Evolutionary conservation across 2,329 filamentous ascomycete genomes (phyloP).

Genomic region (Paracoccidioides lutzii): DNA sequence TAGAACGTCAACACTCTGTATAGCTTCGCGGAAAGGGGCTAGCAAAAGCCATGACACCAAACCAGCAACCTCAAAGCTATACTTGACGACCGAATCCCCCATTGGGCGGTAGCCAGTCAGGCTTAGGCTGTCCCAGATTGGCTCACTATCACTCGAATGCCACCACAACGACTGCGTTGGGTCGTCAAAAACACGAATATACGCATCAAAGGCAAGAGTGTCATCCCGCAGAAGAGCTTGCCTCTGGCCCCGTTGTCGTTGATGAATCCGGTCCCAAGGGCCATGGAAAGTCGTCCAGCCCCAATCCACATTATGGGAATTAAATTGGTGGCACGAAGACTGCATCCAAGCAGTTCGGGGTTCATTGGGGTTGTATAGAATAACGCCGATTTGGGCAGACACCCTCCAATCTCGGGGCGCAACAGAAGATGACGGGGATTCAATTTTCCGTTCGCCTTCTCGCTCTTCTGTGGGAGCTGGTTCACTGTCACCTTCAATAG

Average conservation of each 20-base stretch:
- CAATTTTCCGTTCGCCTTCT: slow-evolving; percentile 6
- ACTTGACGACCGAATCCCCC: slow-evolving; percentile 32
- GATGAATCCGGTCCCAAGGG: slow-evolving; percentile 45
- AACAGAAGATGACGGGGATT: background rate
- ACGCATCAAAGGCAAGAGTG: slow-evolving; percentile 48
- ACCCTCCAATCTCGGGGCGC: slow-evolving; percentile 29
- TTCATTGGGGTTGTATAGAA: slow-evolving; percentile 51
- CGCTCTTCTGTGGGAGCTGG: background rate
- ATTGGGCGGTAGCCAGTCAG: slow-evolving; percentile 46
- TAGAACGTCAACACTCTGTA: slow-evolving; percentile 39
- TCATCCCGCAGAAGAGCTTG: slow-evolving; percentile 48
- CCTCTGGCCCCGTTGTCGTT: slow-evolving; percentile 44
- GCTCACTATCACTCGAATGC: slow-evolving; percentile 41
- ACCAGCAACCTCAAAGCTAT: slow-evolving; percentile 40
- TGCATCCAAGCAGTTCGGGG: slow-evolving; percentile 46
- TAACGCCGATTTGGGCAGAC: slow-evolving; percentile 48
- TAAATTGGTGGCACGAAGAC: slow-evolving; percentile 47
- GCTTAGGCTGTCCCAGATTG: slow-evolving; percentile 42
- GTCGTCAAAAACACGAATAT: slow-evolving; percentile 49
- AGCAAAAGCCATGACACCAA: slow-evolving; percentile 47
- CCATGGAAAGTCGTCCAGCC: slow-evolving; percentile 51
- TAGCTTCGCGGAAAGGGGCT: slow-evolving; percentile 44
- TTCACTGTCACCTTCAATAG: slow-evolving; percentile 6
- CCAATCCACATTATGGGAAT: slow-evolving; percentile 46
- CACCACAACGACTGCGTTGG: slow-evolving; percentile 50